Conservation (phyloP, 2,329 filamentous ascomycete genomes). For the Trichoderma atroviride region DNA sequence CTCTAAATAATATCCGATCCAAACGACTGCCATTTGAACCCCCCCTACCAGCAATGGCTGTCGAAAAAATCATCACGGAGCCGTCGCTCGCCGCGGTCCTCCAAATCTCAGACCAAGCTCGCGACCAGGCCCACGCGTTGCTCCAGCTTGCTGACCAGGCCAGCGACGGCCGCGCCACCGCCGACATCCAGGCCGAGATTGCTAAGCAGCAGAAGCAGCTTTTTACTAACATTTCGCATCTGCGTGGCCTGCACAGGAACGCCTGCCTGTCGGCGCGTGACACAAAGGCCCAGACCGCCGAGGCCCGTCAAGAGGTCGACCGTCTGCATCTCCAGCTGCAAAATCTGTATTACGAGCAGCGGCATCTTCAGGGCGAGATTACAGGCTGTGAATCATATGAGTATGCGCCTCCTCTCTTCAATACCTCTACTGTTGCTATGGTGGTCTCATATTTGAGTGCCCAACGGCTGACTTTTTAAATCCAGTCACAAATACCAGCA, state of each 20-base stretch:
- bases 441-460: slow-evolving; percentile 57
- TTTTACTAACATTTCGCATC: slow-evolving; percentile 74
- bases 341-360: slow-evolving; percentile 95
- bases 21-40: not conserved
- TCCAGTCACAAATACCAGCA: slow-evolving; percentile 81
- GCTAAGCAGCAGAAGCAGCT: slow-evolving; percentile 80
- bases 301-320: slow-evolving; percentile 89
- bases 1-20: not conserved
- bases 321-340: slow-evolving; percentile 88
- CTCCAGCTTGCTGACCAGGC: slow-evolving; percentile 57
- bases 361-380: slow-evolving; percentile 88
- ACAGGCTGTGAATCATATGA: slow-evolving; percentile 87
- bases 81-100: slow-evolving; percentile 67
- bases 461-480: slow-evolving; percentile 45
- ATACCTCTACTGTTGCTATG: not conserved
- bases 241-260: slow-evolving; percentile 80
- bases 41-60: slow-evolving; percentile 37
- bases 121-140: slow-evolving; percentile 69
- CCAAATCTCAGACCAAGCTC: slow-evolving; percentile 71
- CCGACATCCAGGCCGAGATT: slow-evolving; percentile 59
- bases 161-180: slow-evolving; percentile 46
- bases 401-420: slow-evolving; percentile 55
- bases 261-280: slow-evolving; percentile 80
- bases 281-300: slow-evolving; percentile 83
- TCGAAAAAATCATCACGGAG: slow-evolving; percentile 47